Evolutionary conservation across 1,284 basidiomycete genomes (phyloP).

Genomic region (Fereydounia khargensis): DNA sequence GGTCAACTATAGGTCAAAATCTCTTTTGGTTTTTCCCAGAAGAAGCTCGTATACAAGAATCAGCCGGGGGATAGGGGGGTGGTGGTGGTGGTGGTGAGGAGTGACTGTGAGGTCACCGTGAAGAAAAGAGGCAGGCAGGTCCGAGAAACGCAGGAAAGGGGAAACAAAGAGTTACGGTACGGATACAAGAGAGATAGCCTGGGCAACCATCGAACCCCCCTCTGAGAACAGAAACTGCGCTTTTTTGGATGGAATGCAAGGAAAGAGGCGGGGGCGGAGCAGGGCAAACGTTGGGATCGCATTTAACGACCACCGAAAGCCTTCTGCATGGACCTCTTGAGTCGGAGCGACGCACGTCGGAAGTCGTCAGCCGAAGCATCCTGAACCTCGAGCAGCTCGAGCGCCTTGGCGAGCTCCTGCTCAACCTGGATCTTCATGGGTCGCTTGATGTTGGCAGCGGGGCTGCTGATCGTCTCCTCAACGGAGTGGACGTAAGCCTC

Average conservation of each 20-base stretch:
- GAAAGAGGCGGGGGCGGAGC: not conserved
- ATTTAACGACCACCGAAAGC: constrained; percentile 51
- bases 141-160: not conserved
- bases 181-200: not conserved
- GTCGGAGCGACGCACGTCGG: constrained; percentile 52
- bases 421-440: constrained; percentile 55
- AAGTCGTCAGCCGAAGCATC: constrained; percentile 55
- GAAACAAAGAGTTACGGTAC: not conserved
- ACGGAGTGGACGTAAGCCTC: constrained; percentile 56
- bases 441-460: constrained; percentile 55
- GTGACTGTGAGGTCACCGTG: too few relatives aligned
- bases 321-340: constrained; percentile 57
- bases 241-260: not conserved
- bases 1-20: too few relatives aligned
- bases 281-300: not conserved
- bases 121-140: not conserved
- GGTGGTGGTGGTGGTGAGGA: too few relatives aligned
- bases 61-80: too few relatives aligned
- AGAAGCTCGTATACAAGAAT: too few relatives aligned
- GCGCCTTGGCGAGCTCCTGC: constrained; percentile 57
- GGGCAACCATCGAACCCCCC: not conserved
- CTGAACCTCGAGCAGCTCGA: constrained; percentile 56
- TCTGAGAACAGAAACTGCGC: not conserved
- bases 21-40: too few relatives aligned
- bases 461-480: constrained; percentile 55